Percentiles rank a stretch among this genome's conserved stretches.
phyloP scores from a whole-genome alignment of 495 filamentous ascomycete genomes.

The Pyrenula massariospora region DNA sequence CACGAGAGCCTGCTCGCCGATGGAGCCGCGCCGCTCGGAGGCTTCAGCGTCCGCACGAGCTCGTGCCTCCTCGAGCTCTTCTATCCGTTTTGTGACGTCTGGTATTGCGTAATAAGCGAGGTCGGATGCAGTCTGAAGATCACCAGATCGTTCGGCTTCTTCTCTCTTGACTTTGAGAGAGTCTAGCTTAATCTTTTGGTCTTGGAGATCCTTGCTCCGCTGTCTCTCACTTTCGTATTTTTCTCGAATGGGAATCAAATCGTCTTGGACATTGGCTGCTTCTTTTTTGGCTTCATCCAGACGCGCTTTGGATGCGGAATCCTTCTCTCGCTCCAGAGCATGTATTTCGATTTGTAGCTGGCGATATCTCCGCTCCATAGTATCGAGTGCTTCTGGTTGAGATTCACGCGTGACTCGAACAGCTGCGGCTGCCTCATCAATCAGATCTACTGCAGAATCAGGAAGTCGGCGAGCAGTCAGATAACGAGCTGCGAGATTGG shows the following conservation, averaged over 20 bases:
- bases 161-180: constrained; percentile 77
- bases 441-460: constrained; percentile 90
- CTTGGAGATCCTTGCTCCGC: constrained; percentile 81
- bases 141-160: constrained; percentile 76
- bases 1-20: constrained; percentile 55
- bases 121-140: constrained; percentile 74
- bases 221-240: constrained; percentile 90
- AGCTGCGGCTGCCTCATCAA: constrained; percentile 92
- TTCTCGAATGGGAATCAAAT: constrained; percentile 80
- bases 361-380: constrained; percentile 72
- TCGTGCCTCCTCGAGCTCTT: constrained; percentile 70
- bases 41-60: constrained; percentile 62
- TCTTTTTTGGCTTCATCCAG: constrained; percentile 75
- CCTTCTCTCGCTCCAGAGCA: constrained; percentile 84
- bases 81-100: constrained; percentile 71
- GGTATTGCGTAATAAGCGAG: constrained; percentile 95
- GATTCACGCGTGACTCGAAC: constrained; percentile 91
- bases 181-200: constrained; percentile 92
- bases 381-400: constrained; percentile 89
- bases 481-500: constrained; percentile 81
- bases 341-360: constrained; percentile 96
- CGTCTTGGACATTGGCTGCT: constrained; percentile 82
- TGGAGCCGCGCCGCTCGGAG: constrained; percentile 40
- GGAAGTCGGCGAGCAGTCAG: constrained; percentile 82
- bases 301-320: constrained; percentile 77